Evolutionary conservation across 192 early-diverging fungal species (phyloP), one percentile per base, ranked within the genome.

Genomic region (Linnemannia hyalina): DNA sequence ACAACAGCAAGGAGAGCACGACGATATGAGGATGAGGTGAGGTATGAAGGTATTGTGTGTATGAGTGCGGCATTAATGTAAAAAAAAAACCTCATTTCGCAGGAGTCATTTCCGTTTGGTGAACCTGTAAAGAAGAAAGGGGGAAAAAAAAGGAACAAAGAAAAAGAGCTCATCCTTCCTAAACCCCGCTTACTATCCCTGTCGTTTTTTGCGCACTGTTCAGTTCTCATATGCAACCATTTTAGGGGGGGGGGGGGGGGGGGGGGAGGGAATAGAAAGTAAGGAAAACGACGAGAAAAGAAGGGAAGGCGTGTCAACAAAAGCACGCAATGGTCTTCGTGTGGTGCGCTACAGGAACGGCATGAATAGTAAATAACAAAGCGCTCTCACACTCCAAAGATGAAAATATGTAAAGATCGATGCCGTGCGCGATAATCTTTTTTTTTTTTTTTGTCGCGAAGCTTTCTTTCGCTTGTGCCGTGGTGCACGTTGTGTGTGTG

Each of bases 341-440:
- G 29, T 29, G 60, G 60, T 32, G 29, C 26, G 29, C 32, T 63
- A 26, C 60, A 13, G 32, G 60, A 32, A 26, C 60, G 3, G 60
- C 60, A 26, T 10, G n/a, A 63, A 8, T 26, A 63, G 6, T 26
- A 63, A 63, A 26, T 3, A 63, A 6, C 3, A 63, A n/a, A 26
- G 47, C 47, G 47, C 47, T 49, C 23, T 23, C 26, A 26, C 57
- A 29, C n/a, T 63, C 57, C 57, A 29, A 63, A 29, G 47, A 18
- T 32, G 26, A 63, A 63, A 63, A n/a, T n/a, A n/a, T n/a, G 1
- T 1, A 63, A 13, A 63, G 26, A 32, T 63, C 29, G 60, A 63
- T 63, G 60, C 60, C 69, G 69, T 41, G 38, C 69, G 69, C 69
- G 69, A 70, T 70, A 70, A 70, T 70, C 69, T 70, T 36, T 70